Conservation (phyloP, 202 grass and related monocot genomes). For the Setaria italica region DNA sequence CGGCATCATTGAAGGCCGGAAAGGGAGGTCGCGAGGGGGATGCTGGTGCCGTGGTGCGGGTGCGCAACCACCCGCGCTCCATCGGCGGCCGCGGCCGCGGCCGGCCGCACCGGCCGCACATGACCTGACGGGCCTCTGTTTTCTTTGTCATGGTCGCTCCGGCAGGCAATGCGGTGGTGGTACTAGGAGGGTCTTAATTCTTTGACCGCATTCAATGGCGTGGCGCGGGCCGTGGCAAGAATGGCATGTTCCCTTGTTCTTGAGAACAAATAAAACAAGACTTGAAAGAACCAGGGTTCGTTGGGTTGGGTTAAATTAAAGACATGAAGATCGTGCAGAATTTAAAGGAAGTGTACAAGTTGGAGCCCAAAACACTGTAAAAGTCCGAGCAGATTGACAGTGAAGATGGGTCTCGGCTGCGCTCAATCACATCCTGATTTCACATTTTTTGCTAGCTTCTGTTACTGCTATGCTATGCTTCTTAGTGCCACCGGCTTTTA, state of each 20-base stretch:
- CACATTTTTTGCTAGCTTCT: not conserved
- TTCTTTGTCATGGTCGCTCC: not conserved
- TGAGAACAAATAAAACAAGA: not conserved
- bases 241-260: not conserved
- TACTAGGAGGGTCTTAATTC: not conserved
- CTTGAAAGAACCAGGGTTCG: not conserved
- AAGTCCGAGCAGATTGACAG: not conserved
- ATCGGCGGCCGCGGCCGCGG: not conserved
- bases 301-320: not conserved
- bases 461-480: not conserved
- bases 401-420: too few species aligned
- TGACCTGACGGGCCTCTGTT: slow-evolving; percentile 9
- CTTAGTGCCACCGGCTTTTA: not conserved
- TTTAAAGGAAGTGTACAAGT: too few species aligned
- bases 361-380: not conserved
- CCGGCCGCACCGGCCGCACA: slow-evolving; percentile 18
- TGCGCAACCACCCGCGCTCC: slow-evolving; percentile 47
- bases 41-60: slow-evolving; percentile 3
- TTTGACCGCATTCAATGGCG: slow-evolving; percentile 29
- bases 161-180: slow-evolving; percentile 36
- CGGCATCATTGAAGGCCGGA: slow-evolving; percentile 47
- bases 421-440: not conserved
- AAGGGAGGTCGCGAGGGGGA: not conserved
- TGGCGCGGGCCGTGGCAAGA: not conserved
- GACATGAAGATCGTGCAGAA: not conserved